Percentiles rank a stretch among this genome's conserved stretches.
Conservation (phyloP, 805 yeast genomes). For the Saccharomycopsis fibuligera region DNA sequence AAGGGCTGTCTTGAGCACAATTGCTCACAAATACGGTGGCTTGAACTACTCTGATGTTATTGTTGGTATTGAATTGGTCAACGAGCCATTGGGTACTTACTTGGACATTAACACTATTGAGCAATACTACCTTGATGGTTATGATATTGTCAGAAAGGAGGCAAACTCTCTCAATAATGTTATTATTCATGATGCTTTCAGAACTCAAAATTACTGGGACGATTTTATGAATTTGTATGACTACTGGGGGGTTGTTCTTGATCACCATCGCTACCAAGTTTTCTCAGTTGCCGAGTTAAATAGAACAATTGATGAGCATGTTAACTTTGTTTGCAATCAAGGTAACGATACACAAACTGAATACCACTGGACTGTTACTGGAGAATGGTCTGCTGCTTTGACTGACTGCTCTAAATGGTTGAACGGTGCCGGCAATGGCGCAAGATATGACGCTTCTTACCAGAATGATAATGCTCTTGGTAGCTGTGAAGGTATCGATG, state of each 20-base stretch:
- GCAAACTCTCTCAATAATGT: conserved; percentile 46
- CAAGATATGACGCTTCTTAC: conserved; percentile 51
- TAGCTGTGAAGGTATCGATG: conserved; percentile 36
- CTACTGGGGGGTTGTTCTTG: conserved; percentile 59
- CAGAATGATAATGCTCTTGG: conserved; percentile 6
- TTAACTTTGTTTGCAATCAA: conserved; percentile 48
- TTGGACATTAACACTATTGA: conserved; percentile 47
- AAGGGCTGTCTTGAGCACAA: conserved; percentile 40
- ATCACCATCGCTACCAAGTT: conserved; percentile 89
- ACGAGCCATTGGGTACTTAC: conserved; percentile 61
- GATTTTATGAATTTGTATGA: conserved; percentile 34
- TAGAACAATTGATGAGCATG: conserved; percentile 54
- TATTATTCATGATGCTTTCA: conserved; percentile 64
- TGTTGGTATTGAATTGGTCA: conserved; percentile 62
- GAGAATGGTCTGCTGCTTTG: conserved; percentile 68
- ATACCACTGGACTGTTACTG: conserved; percentile 48
- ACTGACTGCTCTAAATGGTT: conserved; percentile 69
- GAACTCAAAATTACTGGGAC: conserved; percentile 50
- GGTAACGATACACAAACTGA: conserved; percentile 41
- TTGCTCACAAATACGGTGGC: conserved; percentile 48
- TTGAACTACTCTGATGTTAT: conserved; percentile 46
- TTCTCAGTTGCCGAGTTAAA: conserved; percentile 60
- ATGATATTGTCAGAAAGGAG: conserved; percentile 52
- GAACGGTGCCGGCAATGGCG: conserved; percentile 63
- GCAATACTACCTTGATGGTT: conserved; percentile 57